Conservation (phyloP, 805 yeast species). For the Lipomyces kockii region DNA sequence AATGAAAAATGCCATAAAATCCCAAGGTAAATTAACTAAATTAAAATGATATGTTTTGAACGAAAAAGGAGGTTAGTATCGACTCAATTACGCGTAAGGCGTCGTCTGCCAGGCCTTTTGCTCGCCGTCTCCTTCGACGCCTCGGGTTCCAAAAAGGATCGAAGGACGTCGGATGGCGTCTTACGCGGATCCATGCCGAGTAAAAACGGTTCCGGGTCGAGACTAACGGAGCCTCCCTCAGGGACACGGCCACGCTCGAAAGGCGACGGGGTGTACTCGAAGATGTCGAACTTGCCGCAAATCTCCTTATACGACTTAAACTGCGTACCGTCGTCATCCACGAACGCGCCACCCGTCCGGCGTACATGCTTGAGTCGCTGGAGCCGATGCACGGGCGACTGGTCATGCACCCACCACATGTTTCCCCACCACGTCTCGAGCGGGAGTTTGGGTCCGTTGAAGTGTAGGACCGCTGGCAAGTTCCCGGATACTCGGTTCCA, state of each 20-base stretch:
- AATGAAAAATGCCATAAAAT: neutral
- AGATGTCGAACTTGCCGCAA: conserved; percentile 35
- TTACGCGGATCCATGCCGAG: conserved; percentile 30
- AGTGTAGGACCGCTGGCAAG: conserved; percentile 32
- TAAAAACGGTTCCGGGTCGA: conserved; percentile 34
- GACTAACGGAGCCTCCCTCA: conserved; percentile 19
- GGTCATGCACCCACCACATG: conserved; percentile 37
- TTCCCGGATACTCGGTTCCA: conserved; percentile 34
- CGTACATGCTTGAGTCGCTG: conserved; percentile 30
- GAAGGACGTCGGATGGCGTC: conserved; percentile 25
- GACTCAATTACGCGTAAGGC: too few species aligned
- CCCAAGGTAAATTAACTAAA: neutral
- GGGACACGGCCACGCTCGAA: conserved; percentile 15
- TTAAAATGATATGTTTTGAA: neutral
- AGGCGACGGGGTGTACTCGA: conserved; percentile 25
- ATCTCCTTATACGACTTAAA: conserved; percentile 27
- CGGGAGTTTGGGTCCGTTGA: conserved; percentile 36
- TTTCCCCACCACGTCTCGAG: conserved; percentile 37
- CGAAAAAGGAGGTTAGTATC: neutral
- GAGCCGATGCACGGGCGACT: conserved; percentile 24
- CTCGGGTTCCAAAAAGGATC: conserved; percentile 2
- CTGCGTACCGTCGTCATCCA: conserved; percentile 27
- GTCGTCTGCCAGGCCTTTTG: too few species aligned
- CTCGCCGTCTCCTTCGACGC: conserved; percentile 6
- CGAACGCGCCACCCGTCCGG: conserved; percentile 27